These are phyloP conservation scores for Alternaria dauci DNA, from an alignment of 2,329 filamentous ascomycete genomes.

Conservation along the genomic window DNA sequence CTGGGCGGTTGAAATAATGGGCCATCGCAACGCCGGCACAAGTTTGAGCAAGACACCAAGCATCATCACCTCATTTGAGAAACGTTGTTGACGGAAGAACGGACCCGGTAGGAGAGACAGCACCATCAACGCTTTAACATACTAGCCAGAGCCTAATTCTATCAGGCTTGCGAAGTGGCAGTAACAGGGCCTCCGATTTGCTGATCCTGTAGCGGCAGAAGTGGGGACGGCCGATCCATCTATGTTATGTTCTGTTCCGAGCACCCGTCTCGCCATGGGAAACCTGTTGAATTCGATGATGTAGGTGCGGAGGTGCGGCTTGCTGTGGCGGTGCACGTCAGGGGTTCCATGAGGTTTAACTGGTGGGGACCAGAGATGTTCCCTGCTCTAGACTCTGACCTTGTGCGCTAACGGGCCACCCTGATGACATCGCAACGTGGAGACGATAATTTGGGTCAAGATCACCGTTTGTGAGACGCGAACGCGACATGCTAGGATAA, in stretches of 20 bases:
- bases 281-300: conserved; percentile 9
- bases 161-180: conserved; percentile 1
- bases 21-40: conserved; percentile 11
- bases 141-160: not conserved
- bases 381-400: not conserved
- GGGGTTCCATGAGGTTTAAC: not conserved
- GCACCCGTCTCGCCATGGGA: conserved; percentile 5
- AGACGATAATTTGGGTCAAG: not conserved
- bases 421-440: conserved; percentile 3
- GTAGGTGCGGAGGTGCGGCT: conserved; percentile 8
- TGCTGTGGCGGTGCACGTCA: conserved; percentile 6
- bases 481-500: not conserved
- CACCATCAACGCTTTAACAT: conserved; percentile 3
- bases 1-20: not conserved
- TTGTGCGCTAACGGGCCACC: conserved; percentile 2
- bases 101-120: conserved; percentile 2
- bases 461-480: not conserved
- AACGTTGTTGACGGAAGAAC: conserved; percentile 5
- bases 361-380: not conserved
- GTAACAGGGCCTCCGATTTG: not conserved
- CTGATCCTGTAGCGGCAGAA: conserved; percentile 3
- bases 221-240: conserved; percentile 2
- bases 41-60: conserved; percentile 11
- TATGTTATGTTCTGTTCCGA: conserved; percentile 5
- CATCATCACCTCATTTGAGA: conserved; percentile 11